Percentiles rank a stretch among this genome's conserved stretches.
phyloP scores from a whole-genome alignment of 116 monocot genomes.

The Iris pallida region DNA sequence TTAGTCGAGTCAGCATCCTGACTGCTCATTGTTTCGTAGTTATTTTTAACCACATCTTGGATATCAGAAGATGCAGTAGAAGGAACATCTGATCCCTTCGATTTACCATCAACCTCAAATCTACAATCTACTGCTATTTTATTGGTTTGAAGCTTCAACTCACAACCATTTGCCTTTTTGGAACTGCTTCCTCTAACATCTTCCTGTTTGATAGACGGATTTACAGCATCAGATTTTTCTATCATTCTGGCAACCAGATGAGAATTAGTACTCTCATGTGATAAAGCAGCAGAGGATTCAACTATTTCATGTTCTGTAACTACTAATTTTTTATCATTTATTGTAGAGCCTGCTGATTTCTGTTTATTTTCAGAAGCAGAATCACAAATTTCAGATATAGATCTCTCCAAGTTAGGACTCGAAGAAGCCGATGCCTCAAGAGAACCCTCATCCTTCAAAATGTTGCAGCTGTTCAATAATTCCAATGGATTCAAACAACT shows the following conservation, averaged over 20 bases:
- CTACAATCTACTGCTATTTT: neutral
- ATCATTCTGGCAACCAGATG: constrained; percentile 1
- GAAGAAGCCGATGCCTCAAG: constrained; percentile 1
- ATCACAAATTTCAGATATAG: neutral
- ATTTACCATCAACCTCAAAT: no score
- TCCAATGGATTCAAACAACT: neutral
- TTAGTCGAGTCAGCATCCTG: constrained; percentile 10
- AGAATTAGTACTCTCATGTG: constrained; percentile 5
- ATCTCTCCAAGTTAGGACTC: neutral
- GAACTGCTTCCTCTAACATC: neutral
- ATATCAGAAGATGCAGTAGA: neutral
- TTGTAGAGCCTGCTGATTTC: neutral
- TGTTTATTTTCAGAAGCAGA: neutral
- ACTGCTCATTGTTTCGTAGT: constrained; percentile 1
- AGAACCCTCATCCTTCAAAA: neutral
- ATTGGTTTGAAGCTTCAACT: neutral
- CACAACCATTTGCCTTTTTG: neutral
- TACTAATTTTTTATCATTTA: neutral
- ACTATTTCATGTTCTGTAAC: neutral
- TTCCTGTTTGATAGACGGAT: neutral
- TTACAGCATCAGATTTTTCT: neutral
- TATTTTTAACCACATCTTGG: constrained; percentile 1
- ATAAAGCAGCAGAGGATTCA: constrained; percentile 3
- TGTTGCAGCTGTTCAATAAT: neutral
- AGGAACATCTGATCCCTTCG: neutral